Base-by-base conservation (phyloP, 257 asterid genomes). In the Gentiana macrophylla region DNA sequence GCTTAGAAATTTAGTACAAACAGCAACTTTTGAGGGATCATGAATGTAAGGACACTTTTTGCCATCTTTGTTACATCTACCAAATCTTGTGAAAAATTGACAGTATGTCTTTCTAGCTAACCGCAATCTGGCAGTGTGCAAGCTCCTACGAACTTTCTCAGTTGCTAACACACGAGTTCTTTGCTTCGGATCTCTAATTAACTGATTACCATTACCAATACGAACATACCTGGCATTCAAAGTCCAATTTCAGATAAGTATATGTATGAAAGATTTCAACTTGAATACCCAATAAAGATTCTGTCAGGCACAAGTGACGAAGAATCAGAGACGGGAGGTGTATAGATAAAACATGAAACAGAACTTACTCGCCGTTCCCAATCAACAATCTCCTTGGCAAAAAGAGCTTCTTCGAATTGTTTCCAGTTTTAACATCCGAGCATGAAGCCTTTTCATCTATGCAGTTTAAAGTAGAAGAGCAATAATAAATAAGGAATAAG, bases 61-160 rank as follows among this genome's bases (percentile, higher is more conserved):
- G 64, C 75, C 91, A 58, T 82, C 95, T 83, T 88, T 85, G 76
- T 80, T 82, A 88, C 97, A 85, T 61, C 81, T 85, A 43, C 98
- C 98, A 68, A 77, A 92, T 78, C 86, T 88, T 6, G 97, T 88
- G 59, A 88, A 92, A 57, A 88, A 92, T 74, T 83, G 98, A 72
- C 97, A 92, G 70, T 81, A 88, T 70, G 63, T 82, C 63, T 83
- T 88, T 70, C 80, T 78, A 60, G 88, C 90, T 90, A 89, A 71
- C 62, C 94, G 83, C 75, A 88, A 66, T 63, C 97, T 75, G 51
- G 95, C 95, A 72, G 94, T 88, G 67, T 86, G 97, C 76, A 92
- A 77, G 70, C 97, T 92, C 98, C 97, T 83, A 41, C 95, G 83
- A 55, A 92, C 94, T 65, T 80, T 92, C 81, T 92, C 95, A 36